Evolutionary conservation across 306 rosid genomes (phyloP), one percentile per base, ranked within the genome.

Genomic region (Casuarina cunninghamiana): DNA sequence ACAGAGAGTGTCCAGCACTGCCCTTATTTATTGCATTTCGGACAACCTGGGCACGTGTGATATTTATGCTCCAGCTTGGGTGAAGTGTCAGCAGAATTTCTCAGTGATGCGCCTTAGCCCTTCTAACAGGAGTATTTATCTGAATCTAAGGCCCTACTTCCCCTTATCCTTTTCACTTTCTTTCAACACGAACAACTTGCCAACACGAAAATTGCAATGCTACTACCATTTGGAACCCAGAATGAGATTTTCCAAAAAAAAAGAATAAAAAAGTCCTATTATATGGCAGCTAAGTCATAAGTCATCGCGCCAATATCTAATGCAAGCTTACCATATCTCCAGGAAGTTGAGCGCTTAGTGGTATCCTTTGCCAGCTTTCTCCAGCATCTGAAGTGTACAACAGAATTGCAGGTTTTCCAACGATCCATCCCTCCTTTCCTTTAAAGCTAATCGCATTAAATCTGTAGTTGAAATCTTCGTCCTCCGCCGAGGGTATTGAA

Each of bases 381-480:
- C 98, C 98, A 41, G 97, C 86, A 88, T 95, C 90, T 58, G 93
- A 80, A 74, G 98, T 95, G 85, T 91, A 85, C 86, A 95, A 77
- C 10, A 95, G 87, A 78, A 95, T 92, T 26, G 97, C 88, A 72
- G 98, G 98, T 32, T 95, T 92, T 10, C 98, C 98, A 11, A 95
- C 95, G 39, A 95, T 95, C 97, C 98, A 95, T 4, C 98, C 97
- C 79, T 95, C 98, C 73, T 88, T 91, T 75, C 98, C 98, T 81
- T 86, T 84, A 82, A 95, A 95, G 89, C 97, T 95, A 66, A 95
- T 92, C 46, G 97, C 69, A 80, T 95, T 95, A 79, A 95, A 95
- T 65, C 98, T 88, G 75, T 92, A 95, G 83, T 95, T 95, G 55
- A 95, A 95, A 78, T 95, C 98, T 77, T 95, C 98, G 5, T 95